A percentile compares a stretch with the other conserved stretches of the same genome.
Evolutionary conservation across 805 yeast genomes (phyloP).

Genomic region (Millerozyma miso): DNA sequence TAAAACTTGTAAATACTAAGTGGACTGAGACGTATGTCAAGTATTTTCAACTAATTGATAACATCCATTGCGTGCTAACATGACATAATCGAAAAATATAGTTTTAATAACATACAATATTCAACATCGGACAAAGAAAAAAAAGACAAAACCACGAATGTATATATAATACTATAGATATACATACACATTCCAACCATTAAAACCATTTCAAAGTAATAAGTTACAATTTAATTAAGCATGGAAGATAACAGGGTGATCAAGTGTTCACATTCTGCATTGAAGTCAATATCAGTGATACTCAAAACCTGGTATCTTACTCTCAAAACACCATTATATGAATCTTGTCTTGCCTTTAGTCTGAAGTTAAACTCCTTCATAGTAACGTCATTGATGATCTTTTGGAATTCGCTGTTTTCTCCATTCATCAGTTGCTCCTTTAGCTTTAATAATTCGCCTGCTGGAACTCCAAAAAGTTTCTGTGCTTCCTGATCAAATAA

Average conservation of each 20-base stretch:
- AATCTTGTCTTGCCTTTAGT: conserved; percentile 77
- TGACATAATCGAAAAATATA: too few species aligned
- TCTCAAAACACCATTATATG: conserved; percentile 72
- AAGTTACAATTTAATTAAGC: conserved; percentile 5
- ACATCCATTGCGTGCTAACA: too few species aligned
- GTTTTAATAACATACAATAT: too few species aligned
- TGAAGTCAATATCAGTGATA: conserved; percentile 49
- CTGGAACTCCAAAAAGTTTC: conserved; percentile 56
- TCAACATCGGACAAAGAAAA: too few species aligned
- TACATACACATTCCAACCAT: not conserved
- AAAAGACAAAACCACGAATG: conserved; percentile 2
- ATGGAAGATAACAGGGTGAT: conserved; percentile 40
- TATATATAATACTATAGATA: not conserved
- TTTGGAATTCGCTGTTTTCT: conserved; percentile 42
- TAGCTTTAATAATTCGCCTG: conserved; percentile 56
- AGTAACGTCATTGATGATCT: conserved; percentile 43
- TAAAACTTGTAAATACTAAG: too few species aligned
- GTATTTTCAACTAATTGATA: too few species aligned
- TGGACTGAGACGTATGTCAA: too few species aligned
- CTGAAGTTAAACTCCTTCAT: conserved; percentile 74
- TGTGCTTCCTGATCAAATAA: conserved; percentile 83
- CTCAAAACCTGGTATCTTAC: conserved; percentile 68
- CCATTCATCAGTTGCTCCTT: conserved; percentile 27
- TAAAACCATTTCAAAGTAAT: conserved; percentile 1
- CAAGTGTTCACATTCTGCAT: conserved; percentile 57